These are phyloP conservation scores for Golubevia sp. DNA, from an alignment of 1,284 basidiomycete genomes.

Conservation along the genomic window DNA sequence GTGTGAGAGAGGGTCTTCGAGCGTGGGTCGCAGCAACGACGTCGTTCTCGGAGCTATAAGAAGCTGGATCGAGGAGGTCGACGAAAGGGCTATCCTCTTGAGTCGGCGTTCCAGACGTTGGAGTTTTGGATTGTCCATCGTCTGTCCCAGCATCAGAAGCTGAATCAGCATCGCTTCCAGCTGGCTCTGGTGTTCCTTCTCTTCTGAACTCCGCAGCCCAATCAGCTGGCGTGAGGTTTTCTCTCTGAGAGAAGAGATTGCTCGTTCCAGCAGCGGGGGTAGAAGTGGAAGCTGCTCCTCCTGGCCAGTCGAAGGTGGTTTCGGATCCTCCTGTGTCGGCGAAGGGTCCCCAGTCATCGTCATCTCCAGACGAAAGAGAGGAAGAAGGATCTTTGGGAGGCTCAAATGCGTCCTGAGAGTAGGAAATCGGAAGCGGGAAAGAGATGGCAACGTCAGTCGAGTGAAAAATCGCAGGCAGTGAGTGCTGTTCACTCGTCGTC, in stretches of 20 bases:
- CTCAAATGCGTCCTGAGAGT: constrained; percentile 17
- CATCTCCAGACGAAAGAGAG: constrained; percentile 11
- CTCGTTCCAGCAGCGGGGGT: background rate
- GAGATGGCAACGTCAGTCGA: background rate
- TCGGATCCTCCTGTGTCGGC: constrained; percentile 20
- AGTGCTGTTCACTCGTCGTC: background rate
- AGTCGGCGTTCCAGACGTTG: constrained; percentile 15
- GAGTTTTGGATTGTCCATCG: constrained; percentile 9
- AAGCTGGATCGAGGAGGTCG: constrained; percentile 17
- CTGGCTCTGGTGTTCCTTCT: constrained; percentile 18
- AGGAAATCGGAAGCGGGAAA: background rate
- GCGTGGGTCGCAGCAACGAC: constrained; percentile 27
- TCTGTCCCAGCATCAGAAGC: constrained; percentile 22
- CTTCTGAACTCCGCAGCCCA: constrained; percentile 53
- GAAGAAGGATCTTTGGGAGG: constrained; percentile 8
- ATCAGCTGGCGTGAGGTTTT: constrained; percentile 57
- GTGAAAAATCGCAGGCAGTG: background rate
- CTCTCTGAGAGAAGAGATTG: constrained; percentile 33
- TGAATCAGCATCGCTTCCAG: constrained; percentile 26
- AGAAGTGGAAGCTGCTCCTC: constrained; percentile 8
- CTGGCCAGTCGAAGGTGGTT: constrained; percentile 12
- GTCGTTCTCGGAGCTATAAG: background rate
- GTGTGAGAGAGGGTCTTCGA: constrained; percentile 25
- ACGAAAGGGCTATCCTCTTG: constrained; percentile 19
- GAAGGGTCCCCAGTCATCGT: constrained; percentile 60